These are phyloP conservation scores for Diaporthe sp. DNA, from an alignment of 2,329 filamentous ascomycete genomes.

Conservation along the genomic window DNA sequence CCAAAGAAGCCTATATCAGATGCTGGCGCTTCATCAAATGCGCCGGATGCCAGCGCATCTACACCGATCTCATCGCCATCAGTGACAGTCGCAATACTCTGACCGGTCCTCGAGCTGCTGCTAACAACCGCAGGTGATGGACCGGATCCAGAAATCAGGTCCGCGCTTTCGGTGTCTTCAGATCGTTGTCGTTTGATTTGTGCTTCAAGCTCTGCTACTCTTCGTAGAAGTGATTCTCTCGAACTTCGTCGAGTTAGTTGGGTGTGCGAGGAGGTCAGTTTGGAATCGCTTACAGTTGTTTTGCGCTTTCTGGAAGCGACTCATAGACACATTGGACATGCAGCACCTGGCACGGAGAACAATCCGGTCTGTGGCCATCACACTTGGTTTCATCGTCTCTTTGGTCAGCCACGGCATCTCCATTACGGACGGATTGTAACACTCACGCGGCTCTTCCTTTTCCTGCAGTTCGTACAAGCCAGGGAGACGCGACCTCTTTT, in stretches of 20 bases:
- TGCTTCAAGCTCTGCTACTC: background rate
- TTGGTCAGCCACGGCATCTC: background rate
- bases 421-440: background rate
- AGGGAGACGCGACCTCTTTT: background rate
- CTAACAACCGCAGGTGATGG: background rate
- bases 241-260: background rate
- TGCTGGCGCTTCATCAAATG: constrained; percentile 3
- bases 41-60: background rate
- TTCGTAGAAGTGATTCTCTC: background rate
- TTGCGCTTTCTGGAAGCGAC: background rate
- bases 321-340: background rate
- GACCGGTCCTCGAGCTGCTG: no score
- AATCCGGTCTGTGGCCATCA: background rate
- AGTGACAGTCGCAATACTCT: background rate
- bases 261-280: background rate
- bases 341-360: background rate
- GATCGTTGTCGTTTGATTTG: background rate
- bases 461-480: background rate
- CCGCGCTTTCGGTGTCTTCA: background rate
- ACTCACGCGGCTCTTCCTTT: background rate
- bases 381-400: background rate
- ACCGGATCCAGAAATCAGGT: no score
- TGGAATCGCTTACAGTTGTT: background rate
- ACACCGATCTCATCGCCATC: background rate
- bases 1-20: constrained; percentile 6